A percentile compares a stretch with the other conserved stretches of the same genome.
Conservation (phyloP, 2,329 filamentous ascomycete species). For the Triangularia verruculosa region DNA sequence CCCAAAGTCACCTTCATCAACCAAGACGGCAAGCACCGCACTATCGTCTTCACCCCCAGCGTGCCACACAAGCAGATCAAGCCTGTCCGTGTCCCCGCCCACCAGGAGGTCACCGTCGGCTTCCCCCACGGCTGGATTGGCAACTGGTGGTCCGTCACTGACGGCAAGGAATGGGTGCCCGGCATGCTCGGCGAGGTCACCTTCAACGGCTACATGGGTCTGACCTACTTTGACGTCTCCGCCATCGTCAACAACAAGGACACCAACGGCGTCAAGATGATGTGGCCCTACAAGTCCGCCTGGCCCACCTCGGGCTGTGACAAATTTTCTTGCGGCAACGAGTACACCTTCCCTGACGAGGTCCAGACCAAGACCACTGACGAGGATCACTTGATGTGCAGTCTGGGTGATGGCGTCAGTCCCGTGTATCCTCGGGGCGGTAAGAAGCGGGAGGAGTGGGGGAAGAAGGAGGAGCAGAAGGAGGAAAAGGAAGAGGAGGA, state of each 20-base stretch:
- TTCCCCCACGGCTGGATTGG: slow-evolving; percentile 32
- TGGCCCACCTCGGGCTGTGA: slow-evolving; percentile 37
- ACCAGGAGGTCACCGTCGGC: slow-evolving; percentile 39
- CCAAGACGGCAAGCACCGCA: slow-evolving; percentile 50
- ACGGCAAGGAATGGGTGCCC: slow-evolving; percentile 33
- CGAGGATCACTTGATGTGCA: slow-evolving; percentile 35
- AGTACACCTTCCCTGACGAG: slow-evolving; percentile 41
- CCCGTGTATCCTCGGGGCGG: not conserved
- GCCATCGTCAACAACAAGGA: slow-evolving; percentile 44
- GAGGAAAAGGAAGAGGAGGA: not conserved
- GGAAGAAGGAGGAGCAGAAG: not conserved
- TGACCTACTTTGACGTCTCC: slow-evolving; percentile 45
- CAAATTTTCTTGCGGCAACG: slow-evolving; percentile 40
- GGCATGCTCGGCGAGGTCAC: slow-evolving; percentile 39
- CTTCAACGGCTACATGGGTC: slow-evolving; percentile 36
- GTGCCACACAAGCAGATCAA: slow-evolving; percentile 28
- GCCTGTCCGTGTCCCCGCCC: slow-evolving; percentile 39
- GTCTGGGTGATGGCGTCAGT: slow-evolving; percentile 22
- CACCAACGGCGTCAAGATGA: slow-evolving; percentile 38
- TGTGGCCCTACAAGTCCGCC: slow-evolving; percentile 28
- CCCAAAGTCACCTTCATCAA: slow-evolving; percentile 57
- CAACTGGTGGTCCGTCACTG: slow-evolving; percentile 36
- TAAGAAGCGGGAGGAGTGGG: not conserved
- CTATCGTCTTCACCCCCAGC: slow-evolving; percentile 50
- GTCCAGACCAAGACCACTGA: slow-evolving; percentile 38